These are phyloP conservation scores for Pseudopithomyces maydicus DNA, from an alignment of 2,329 filamentous ascomycete genomes.

Conservation along the genomic window DNA sequence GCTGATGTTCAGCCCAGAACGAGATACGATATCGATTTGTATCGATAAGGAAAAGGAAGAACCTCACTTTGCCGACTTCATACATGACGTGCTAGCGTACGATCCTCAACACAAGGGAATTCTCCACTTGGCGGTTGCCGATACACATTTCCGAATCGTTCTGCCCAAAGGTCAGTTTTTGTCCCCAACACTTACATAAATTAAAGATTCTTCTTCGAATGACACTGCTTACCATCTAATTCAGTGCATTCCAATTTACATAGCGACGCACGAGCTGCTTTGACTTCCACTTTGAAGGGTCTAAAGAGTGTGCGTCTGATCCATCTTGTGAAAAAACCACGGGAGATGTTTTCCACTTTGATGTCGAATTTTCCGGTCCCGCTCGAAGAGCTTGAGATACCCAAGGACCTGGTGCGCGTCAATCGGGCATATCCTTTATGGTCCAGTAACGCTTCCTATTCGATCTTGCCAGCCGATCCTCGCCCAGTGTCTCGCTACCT, in stretches of 20 bases:
- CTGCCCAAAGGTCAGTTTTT: too few relatives aligned
- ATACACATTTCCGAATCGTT: too few relatives aligned
- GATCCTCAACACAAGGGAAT: slow-evolving; percentile 12
- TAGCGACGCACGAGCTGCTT: background rate
- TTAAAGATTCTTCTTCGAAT: too few relatives aligned
- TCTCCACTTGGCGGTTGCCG: slow-evolving; percentile 11
- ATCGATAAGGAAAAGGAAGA: slow-evolving; percentile 7
- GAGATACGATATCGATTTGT: slow-evolving; percentile 10
- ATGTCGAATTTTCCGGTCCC: background rate
- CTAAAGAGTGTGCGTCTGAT: slow-evolving; percentile 6
- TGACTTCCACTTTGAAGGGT: background rate
- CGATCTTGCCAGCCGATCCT: slow-evolving; percentile 5
- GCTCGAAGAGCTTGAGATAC: background rate
- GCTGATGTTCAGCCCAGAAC: slow-evolving; percentile 11
- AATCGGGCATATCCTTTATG: slow-evolving; percentile 13
- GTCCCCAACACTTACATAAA: too few relatives aligned
- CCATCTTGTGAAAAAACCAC: background rate
- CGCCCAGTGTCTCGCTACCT: slow-evolving; percentile 9
- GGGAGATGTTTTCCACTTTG: background rate
- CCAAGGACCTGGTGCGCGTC: slow-evolving; percentile 2
- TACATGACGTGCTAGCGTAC: slow-evolving; percentile 13
- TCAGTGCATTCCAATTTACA: background rate
- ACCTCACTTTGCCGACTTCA: slow-evolving; percentile 12
- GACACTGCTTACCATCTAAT: background rate
- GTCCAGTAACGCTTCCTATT: slow-evolving; percentile 12